Evolutionary conservation across 2,329 filamentous ascomycete genomes (phyloP), one percentile per base, ranked within the genome.

Genomic region (Xylaria sp.): DNA sequence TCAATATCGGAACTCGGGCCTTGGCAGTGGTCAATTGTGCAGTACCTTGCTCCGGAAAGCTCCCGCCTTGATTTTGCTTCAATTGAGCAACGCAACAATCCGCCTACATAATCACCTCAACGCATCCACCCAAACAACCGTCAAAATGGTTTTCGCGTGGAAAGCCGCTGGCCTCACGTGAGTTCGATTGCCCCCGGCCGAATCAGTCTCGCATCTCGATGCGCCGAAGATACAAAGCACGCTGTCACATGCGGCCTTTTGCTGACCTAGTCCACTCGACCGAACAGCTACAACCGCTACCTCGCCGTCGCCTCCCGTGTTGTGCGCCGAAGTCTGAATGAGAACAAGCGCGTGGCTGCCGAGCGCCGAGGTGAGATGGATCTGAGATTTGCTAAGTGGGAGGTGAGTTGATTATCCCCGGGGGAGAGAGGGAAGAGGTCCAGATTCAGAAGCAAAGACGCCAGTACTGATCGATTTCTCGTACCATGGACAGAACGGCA

Each of bases 121-220:
- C 75, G 73, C 70, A 62, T 73, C 73, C 75, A 76, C 76, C 74
- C 76, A 81, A 82, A 74, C 76, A 72, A 78, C 80, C 82, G 82
- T 82, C 89, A 93, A 89, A 86, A 99, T 98, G 96, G 88, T 92
- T 86, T 95, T 94, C 87, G 93, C 94, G 82, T 99, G 95, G 96
- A 98, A 98, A 92, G 90, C 94, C 81, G 93, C 96, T 83, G 96
- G 96, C 85, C 88, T 98, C 82, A 97, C 91, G 94, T 97, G 92
- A 83, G 93, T 88, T 59, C 70, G 72, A 71, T 76, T 70, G 56
- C 70, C 46, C 54, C 31, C 52, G 43, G 36, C 13, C 25, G 20
- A 7, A 63, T 48, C 57, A 62, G 13, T 25, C 15, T 52, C n/a
- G 48, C 20, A n/a, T 68, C 52, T 36, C 61, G 63, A 66, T 55